Evolutionary conservation across 2,329 filamentous ascomycete species (phyloP).

Genomic region (Tolypocladium nubicola): DNA sequence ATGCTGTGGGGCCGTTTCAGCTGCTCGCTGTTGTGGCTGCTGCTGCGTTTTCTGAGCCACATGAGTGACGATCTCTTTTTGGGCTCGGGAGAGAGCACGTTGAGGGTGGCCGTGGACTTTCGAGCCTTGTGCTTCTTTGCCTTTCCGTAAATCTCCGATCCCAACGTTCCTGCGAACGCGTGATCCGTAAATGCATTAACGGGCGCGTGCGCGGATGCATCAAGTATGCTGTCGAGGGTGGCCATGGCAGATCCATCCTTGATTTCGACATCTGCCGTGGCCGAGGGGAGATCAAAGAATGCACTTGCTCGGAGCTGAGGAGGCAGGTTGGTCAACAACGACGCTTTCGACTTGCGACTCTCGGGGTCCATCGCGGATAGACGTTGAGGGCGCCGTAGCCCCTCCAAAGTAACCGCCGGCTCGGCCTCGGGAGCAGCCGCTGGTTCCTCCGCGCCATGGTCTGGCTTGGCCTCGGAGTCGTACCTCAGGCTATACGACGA

Average conservation of each 20-base stretch:
- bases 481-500: conserved; percentile 14
- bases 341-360: conserved; percentile 22
- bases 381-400: conserved; percentile 21
- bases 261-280: conserved; percentile 39
- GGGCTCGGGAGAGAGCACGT: conserved; percentile 11
- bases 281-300: conserved; percentile 68
- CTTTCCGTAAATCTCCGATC: conserved; percentile 62
- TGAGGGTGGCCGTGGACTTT: conserved; percentile 14
- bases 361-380: conserved; percentile 20
- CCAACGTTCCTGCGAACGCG: conserved; percentile 65
- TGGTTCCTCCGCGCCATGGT: conserved; percentile 3
- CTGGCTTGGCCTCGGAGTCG: conserved; percentile 8
- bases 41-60: conserved; percentile 31
- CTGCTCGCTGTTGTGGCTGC: conserved; percentile 17
- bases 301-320: conserved; percentile 82
- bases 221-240: conserved; percentile 83
- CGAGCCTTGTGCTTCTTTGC: conserved; percentile 38
- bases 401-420: conserved; percentile 8
- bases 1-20: conserved; percentile 11
- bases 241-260: conserved; percentile 76
- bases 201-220: conserved; percentile 79
- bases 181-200: conserved; percentile 90
- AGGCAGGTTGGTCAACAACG: conserved; percentile 41
- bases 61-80: conserved; percentile 41
- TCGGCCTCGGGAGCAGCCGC: conserved; percentile 3